phyloP scores from a whole-genome alignment of 1,139 yeast genomes.

The Oligophagozyma castellii region DNA sequence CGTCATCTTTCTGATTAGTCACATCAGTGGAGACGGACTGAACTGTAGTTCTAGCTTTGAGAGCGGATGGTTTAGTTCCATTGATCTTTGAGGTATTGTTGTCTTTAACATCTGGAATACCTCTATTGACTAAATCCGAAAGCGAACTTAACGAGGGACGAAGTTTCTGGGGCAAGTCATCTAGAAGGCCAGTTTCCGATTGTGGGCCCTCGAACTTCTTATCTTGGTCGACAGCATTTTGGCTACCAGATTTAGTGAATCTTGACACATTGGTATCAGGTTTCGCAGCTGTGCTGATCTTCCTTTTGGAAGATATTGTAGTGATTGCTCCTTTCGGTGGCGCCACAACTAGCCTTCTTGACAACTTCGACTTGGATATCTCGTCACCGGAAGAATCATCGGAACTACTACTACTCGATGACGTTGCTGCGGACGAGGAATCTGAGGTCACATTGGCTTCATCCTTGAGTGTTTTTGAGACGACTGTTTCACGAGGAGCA shows the following conservation, averaged over 20 bases:
- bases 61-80: neutral
- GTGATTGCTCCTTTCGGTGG: constrained; percentile 8
- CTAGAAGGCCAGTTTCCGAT: constrained; percentile 6
- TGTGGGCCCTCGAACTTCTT: constrained; percentile 6
- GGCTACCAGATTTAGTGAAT: neutral
- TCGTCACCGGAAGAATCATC: constrained; percentile 11
- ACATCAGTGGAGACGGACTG: too few species aligned
- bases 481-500: too few species aligned
- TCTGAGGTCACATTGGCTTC: too few species aligned
- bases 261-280: too few species aligned
- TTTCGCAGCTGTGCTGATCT: neutral
- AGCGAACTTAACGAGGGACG: constrained; percentile 36
- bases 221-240: neutral
- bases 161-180: constrained; percentile 14
- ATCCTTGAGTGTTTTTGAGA: too few species aligned
- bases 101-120: constrained; percentile 52
- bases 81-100: constrained; percentile 2
- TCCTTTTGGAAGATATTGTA: neutral
- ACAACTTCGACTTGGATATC: constrained; percentile 12
- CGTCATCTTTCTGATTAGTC: too few species aligned
- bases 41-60: neutral
- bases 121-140: constrained; percentile 42
- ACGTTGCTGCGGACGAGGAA: too few species aligned
- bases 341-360: constrained; percentile 27
- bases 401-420: too few species aligned